These are phyloP conservation scores for Phytophthora melonis DNA, from an alignment of 352 stramenopile species.

Conservation along the genomic window DNA sequence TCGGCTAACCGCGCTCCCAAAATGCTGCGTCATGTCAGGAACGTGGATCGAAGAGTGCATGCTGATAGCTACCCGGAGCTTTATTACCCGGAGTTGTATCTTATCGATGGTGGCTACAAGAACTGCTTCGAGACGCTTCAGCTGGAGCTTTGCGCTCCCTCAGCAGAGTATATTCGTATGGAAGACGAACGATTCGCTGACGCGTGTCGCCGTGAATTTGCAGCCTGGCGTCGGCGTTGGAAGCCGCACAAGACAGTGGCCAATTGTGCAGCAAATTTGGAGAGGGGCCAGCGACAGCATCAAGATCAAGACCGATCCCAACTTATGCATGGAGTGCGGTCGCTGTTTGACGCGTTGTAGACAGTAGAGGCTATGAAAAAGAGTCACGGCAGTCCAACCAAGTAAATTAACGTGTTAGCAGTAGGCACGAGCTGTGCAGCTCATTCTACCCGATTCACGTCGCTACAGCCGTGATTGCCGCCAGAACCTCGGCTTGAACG, in stretches of 20 bases:
- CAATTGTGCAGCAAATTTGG: slow-evolving; percentile 47
- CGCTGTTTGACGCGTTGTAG: slow-evolving; percentile 44
- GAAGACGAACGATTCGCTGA: slow-evolving; percentile 55
- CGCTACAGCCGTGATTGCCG: background rate
- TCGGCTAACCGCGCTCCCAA: slow-evolving; percentile 73
- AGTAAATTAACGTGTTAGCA: too few relatives aligned
- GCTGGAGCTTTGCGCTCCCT: slow-evolving; percentile 47
- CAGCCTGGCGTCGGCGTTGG: slow-evolving; percentile 54
- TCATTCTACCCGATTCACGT: background rate
- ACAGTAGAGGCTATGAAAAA: too few relatives aligned
- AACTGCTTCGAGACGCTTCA: slow-evolving; percentile 65
- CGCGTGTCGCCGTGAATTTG: slow-evolving; percentile 59
- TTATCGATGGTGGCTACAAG: slow-evolving; percentile 80
- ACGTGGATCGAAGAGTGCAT: slow-evolving; percentile 69
- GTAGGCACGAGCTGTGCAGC: too few relatives aligned
- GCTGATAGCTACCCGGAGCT: slow-evolving; percentile 66
- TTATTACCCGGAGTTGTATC: slow-evolving; percentile 75
- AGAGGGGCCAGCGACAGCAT: slow-evolving; percentile 24
- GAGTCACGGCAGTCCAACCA: too few relatives aligned
- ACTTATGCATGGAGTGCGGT: slow-evolving; percentile 23
- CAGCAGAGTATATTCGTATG: slow-evolving; percentile 56
- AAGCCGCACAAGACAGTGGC: slow-evolving; percentile 53
- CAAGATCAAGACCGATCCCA: background rate
- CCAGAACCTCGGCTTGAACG: background rate
- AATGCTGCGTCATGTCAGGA: slow-evolving; percentile 75